Evolutionary conservation across 1,139 yeast genomes (phyloP).

Genomic region (Taphrina wiesneri): DNA sequence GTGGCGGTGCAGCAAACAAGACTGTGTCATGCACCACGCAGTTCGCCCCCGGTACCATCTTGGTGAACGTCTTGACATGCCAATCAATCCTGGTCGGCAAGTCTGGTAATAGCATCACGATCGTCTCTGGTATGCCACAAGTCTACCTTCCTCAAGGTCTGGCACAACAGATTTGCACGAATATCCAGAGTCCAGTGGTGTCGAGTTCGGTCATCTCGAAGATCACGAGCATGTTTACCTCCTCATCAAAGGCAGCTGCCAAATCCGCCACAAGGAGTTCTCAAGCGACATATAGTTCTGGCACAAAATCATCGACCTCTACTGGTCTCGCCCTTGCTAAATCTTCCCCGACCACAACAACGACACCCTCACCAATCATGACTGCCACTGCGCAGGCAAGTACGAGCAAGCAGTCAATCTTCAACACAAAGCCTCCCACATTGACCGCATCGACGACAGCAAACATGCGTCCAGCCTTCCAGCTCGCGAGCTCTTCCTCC

Average conservation of each 20-base stretch:
- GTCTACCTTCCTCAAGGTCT: slow-evolving; percentile 19
- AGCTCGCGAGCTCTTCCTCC: background rate
- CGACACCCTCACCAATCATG: background rate
- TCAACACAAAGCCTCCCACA: background rate
- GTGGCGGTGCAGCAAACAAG: slow-evolving; percentile 21
- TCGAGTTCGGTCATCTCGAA: slow-evolving; percentile 22
- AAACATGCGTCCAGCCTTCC: background rate
- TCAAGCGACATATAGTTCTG: slow-evolving; percentile 13
- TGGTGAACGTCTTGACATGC: slow-evolving; percentile 24
- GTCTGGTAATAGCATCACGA: slow-evolving; percentile 4
- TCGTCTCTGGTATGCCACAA: slow-evolving; percentile 15
- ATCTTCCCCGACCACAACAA: background rate
- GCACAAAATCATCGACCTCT: slow-evolving; percentile 1
- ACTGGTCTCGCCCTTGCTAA: background rate
- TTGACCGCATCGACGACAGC: background rate
- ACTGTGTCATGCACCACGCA: slow-evolving; percentile 22
- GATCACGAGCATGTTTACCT: slow-evolving; percentile 22
- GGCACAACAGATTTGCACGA: slow-evolving; percentile 17
- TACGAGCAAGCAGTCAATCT: background rate
- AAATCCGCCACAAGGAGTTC: slow-evolving; percentile 3
- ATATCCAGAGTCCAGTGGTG: background rate
- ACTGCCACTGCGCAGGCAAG: background rate
- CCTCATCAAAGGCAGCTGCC: slow-evolving; percentile 16
- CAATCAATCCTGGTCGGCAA: slow-evolving; percentile 26
- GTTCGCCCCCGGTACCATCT: slow-evolving; percentile 20